Percentiles rank a stretch among this genome's conserved stretches.
Evolutionary conservation across 2,329 filamentous ascomycete genomes (phyloP).

Genomic region (Cladosporium cucumerinum): DNA sequence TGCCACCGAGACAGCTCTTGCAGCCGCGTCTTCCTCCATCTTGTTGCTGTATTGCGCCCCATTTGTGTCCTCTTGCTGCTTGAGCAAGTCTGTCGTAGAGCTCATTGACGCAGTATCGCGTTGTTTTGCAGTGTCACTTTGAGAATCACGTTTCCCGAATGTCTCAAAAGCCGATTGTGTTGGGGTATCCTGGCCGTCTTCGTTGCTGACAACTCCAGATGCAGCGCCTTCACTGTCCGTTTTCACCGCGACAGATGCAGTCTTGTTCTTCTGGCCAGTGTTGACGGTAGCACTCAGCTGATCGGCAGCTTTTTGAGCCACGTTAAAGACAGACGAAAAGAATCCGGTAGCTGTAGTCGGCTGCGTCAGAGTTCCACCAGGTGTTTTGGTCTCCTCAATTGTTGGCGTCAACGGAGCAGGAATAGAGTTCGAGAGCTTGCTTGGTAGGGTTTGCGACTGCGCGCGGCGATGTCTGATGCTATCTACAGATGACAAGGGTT

Average conservation of each 20-base stretch:
- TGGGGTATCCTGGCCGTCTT: slow-evolving; percentile 51
- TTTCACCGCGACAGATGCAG: slow-evolving; percentile 17
- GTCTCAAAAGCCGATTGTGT: slow-evolving; percentile 77
- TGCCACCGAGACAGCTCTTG: slow-evolving; percentile 59
- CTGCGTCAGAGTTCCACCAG: slow-evolving; percentile 52
- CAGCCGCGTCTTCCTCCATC: slow-evolving; percentile 57
- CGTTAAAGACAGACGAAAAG: slow-evolving; percentile 90
- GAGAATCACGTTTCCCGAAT: slow-evolving; percentile 77
- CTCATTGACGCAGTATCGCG: slow-evolving; percentile 51
- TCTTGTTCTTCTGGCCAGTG: slow-evolving; percentile 53
- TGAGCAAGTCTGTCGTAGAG: slow-evolving; percentile 55
- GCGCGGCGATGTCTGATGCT: slow-evolving; percentile 33
- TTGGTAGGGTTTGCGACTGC: slow-evolving; percentile 52
- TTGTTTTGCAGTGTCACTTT: slow-evolving; percentile 69
- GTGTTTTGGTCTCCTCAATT: slow-evolving; percentile 63
- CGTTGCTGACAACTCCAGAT: slow-evolving; percentile 33
- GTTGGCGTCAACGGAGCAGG: slow-evolving; percentile 72
- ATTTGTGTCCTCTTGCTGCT: slow-evolving; percentile 45
- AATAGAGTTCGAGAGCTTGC: slow-evolving; percentile 79
- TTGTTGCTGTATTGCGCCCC: slow-evolving; percentile 54
- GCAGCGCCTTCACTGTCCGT: slow-evolving; percentile 37
- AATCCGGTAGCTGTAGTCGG: slow-evolving; percentile 60
- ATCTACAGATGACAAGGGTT: slow-evolving; percentile 28
- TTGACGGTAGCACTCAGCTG: slow-evolving; percentile 71
- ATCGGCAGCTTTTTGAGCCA: slow-evolving; percentile 85